A percentile compares a stretch with the other conserved stretches of the same genome.
phyloP scores from a whole-genome alignment of 768 basidiomycete genomes.

The Cyathus striatus region DNA sequence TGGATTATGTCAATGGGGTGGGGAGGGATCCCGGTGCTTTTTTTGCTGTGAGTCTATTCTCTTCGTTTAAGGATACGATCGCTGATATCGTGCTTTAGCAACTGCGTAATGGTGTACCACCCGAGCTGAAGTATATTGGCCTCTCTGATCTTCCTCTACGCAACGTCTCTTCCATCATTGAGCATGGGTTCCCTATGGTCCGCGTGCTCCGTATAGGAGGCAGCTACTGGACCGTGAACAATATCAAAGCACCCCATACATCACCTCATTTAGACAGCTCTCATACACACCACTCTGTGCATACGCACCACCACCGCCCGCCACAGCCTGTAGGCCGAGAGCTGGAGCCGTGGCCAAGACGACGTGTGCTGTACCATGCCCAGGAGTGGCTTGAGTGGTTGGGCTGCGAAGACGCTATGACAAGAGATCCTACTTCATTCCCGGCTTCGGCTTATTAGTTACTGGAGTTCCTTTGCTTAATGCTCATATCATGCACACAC shows the following conservation, averaged over 20 bases:
- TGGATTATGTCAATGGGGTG: slow-evolving; percentile 30
- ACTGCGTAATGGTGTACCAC: slow-evolving; percentile 54
- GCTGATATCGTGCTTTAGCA: slow-evolving; percentile 48
- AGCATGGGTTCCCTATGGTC: slow-evolving; percentile 59
- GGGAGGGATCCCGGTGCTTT: slow-evolving; percentile 38
- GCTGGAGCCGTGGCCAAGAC: slow-evolving; percentile 53
- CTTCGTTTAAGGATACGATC: neutral
- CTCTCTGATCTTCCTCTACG: slow-evolving; percentile 44
- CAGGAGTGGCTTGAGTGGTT: slow-evolving; percentile 63
- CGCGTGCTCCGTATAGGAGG: slow-evolving; percentile 49
- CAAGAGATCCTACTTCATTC: slow-evolving; percentile 16
- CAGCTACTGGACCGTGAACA: slow-evolving; percentile 48
- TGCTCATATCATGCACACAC: too few species aligned
- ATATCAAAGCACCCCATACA: slow-evolving; percentile 7
- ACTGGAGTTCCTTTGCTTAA: too few species aligned
- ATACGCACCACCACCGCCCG: too few species aligned
- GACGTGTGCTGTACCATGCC: slow-evolving; percentile 45
- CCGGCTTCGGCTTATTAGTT: too few species aligned
- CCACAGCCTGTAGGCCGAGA: slow-evolving; percentile 19
- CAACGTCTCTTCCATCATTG: slow-evolving; percentile 38
- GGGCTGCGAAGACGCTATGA: slow-evolving; percentile 53
- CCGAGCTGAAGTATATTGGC: slow-evolving; percentile 46
- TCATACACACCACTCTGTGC: too few species aligned
- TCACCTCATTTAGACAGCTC: too few species aligned
- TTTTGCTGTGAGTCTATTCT: slow-evolving; percentile 28